Percentiles rank a stretch among this genome's conserved stretches.
phyloP scores from a whole-genome alignment of 139 green algal genomes.

The Micractinium sp. region DNA sequence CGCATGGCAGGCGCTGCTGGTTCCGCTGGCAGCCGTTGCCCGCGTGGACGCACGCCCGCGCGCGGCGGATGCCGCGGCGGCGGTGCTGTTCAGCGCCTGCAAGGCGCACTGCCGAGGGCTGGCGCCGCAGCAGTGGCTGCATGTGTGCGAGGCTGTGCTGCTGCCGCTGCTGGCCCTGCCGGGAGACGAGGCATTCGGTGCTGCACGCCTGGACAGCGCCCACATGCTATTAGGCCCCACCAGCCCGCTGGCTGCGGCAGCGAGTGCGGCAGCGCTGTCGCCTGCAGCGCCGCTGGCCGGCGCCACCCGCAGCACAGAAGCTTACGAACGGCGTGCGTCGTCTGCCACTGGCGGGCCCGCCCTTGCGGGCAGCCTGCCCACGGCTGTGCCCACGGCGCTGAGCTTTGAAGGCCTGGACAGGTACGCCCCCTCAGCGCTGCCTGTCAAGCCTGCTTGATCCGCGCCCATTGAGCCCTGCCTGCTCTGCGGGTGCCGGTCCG shows the following conservation, averaged over 20 bases:
- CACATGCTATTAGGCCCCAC: not conserved
- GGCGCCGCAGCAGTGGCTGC: conserved; percentile 85
- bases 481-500: too few relatives aligned
- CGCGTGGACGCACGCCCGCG: conserved; percentile 87
- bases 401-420: conserved; percentile 39
- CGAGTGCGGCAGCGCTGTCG: not conserved
- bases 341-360: not conserved
- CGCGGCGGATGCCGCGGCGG: conserved; percentile 78
- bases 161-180: conserved; percentile 81
- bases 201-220: not conserved
- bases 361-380: not conserved
- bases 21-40: conserved; percentile 93
- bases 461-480: not conserved
- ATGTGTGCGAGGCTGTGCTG: conserved; percentile 91
- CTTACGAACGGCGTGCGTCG: not conserved
- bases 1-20: conserved; percentile 97
- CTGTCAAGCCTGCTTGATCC: too few relatives aligned
- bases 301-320: not conserved
- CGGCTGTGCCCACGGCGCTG: not conserved
- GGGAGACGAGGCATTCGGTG: not conserved
- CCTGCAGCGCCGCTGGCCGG: not conserved
- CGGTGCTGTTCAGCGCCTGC: conserved; percentile 93
- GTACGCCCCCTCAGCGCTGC: not conserved
- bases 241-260: not conserved
- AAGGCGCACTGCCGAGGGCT: conserved; percentile 90